Evolutionary conservation across 2,329 filamentous ascomycete genomes (phyloP).

Genomic region (Beauveria brongniartii): DNA sequence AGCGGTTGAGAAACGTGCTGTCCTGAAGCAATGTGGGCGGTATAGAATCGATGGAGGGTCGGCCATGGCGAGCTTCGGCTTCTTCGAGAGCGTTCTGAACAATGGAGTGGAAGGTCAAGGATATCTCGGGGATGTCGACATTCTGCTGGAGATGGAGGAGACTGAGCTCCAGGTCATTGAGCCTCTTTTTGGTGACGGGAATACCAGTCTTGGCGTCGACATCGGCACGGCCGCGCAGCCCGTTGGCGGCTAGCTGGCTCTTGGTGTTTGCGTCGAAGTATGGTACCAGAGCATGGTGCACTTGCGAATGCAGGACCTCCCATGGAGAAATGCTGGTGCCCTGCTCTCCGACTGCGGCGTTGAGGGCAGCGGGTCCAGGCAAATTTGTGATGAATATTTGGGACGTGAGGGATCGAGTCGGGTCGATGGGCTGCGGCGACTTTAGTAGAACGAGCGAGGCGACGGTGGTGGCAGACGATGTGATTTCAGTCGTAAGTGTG

Average conservation of each 20-base stretch:
- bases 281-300: constrained; percentile 85
- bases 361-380: constrained; percentile 68
- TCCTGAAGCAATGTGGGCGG: constrained; percentile 71
- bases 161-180: constrained; percentile 87
- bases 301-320: constrained; percentile 83
- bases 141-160: constrained; percentile 92
- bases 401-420: constrained; percentile 68
- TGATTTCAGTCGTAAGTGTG: constrained; percentile 73
- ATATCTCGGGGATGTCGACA: constrained; percentile 90
- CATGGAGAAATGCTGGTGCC: constrained; percentile 72
- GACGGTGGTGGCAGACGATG: constrained; percentile 68
- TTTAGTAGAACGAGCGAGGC: constrained; percentile 87
- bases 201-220: constrained; percentile 90
- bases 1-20: constrained; percentile 83
- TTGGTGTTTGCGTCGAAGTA: constrained; percentile 97
- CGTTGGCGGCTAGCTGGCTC: constrained; percentile 59
- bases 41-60: constrained; percentile 71
- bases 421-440: constrained; percentile 79
- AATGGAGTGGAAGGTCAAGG: constrained; percentile 77
- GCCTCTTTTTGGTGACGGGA: constrained; percentile 92
- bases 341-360: constrained; percentile 59
- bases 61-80: constrained; percentile 56
- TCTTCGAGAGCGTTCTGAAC: constrained; percentile 81
- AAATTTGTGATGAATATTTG: constrained; percentile 93
- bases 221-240: constrained; percentile 66